phyloP scores from a whole-genome alignment of 164 flowering plant species.

The Buxus sempervirens region DNA sequence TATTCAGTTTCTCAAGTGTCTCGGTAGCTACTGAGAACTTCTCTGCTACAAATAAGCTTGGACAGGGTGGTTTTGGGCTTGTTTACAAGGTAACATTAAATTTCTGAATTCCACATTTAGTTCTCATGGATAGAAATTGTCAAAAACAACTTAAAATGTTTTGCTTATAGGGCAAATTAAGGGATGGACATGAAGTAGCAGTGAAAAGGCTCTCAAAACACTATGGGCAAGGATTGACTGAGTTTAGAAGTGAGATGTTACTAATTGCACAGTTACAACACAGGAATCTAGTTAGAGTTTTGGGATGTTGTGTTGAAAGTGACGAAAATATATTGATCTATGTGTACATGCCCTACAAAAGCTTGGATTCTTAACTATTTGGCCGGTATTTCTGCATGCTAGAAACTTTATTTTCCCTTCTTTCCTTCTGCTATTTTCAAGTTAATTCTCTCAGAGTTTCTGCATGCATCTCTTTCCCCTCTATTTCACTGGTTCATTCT shows the following conservation, averaged over 20 bases:
- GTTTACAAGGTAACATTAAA: slow-evolving; percentile 7
- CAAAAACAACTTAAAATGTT: too few species aligned
- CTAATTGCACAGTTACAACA: slow-evolving; percentile 15
- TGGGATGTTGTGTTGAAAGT: slow-evolving; percentile 9
- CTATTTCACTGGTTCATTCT: too few species aligned
- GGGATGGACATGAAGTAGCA: slow-evolving; percentile 8
- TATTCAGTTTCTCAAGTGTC: not conserved
- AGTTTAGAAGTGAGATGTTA: too few species aligned
- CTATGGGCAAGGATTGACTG: not conserved
- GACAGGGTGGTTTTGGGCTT: slow-evolving; percentile 19
- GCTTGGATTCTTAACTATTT: slow-evolving; percentile 7
- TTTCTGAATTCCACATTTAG: not conserved
- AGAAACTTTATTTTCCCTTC: too few species aligned
- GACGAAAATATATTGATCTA: slow-evolving; percentile 9
- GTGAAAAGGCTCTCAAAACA: slow-evolving; percentile 14
- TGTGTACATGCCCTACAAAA: not conserved
- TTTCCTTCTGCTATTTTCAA: too few species aligned
- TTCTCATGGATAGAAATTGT: too few species aligned
- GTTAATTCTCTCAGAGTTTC: too few species aligned
- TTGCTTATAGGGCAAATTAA: slow-evolving; percentile 4
- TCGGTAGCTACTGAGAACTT: slow-evolving; percentile 13
- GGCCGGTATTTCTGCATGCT: not conserved
- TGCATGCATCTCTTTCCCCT: too few species aligned
- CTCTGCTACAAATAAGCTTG: slow-evolving; percentile 14
- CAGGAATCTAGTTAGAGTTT: slow-evolving; percentile 11